Percentiles rank a stretch among this genome's conserved stretches.
Evolutionary conservation across 1,139 yeast species (phyloP).

Genomic region (Pichia sp.): DNA sequence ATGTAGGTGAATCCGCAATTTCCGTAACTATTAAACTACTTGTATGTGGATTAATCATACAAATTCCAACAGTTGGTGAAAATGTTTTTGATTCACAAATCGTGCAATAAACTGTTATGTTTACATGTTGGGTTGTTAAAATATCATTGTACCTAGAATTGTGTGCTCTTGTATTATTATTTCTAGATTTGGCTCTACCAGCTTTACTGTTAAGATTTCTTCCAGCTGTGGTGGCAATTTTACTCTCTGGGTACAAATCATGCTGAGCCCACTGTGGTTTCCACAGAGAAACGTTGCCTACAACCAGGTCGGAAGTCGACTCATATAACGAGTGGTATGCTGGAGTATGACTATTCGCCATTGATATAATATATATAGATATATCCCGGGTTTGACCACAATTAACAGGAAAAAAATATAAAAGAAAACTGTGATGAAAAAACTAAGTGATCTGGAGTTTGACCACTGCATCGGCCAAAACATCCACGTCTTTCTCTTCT

Average conservation of each 20-base stretch:
- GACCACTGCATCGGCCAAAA: constrained; percentile 21
- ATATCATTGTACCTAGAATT: constrained; percentile 5
- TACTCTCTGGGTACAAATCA: background rate
- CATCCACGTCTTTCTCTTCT: constrained; percentile 16
- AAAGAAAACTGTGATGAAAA: background rate
- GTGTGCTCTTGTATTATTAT: constrained; percentile 2
- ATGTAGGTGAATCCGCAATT: constrained; percentile 40
- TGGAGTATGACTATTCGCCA: constrained; percentile 1
- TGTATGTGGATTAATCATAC: constrained; percentile 33
- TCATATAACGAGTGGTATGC: constrained; percentile 7
- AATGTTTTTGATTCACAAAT: constrained; percentile 32
- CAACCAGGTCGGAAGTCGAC: constrained; percentile 4
- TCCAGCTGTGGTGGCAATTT: background rate
- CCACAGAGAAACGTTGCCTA: constrained; percentile 6
- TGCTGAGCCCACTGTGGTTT: constrained; percentile 11
- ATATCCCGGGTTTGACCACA: no score
- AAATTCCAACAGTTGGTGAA: constrained; percentile 34
- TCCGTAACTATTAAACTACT: constrained; percentile 34
- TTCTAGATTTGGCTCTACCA: background rate
- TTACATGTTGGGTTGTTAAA: constrained; percentile 5
- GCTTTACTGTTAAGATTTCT: background rate
- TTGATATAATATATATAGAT: no score
- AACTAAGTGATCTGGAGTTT: constrained; percentile 4
- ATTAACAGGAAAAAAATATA: constrained; percentile 17
- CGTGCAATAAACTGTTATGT: constrained; percentile 16